Evolutionary conservation across 306 rosid genomes (phyloP).

Genomic region (Medicago ruthenica): DNA sequence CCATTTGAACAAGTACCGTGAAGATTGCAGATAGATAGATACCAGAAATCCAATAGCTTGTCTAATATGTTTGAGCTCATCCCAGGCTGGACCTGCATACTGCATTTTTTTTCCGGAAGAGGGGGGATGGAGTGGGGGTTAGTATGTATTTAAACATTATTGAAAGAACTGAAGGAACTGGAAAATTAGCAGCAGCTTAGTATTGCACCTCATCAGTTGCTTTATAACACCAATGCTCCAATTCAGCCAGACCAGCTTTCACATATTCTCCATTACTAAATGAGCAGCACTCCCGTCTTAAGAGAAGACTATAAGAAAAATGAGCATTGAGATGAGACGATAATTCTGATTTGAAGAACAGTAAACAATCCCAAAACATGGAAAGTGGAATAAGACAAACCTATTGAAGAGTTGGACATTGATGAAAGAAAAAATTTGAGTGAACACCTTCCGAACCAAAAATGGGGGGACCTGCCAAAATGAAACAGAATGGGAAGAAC

Average conservation of each 20-base stretch:
- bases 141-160: slow-evolving; percentile 30
- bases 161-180: slow-evolving; percentile 36
- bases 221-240: slow-evolving; percentile 90
- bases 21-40: slow-evolving; percentile 38
- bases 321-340: not conserved
- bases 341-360: slow-evolving; percentile 6
- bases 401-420: slow-evolving; percentile 97
- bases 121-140: slow-evolving; percentile 1
- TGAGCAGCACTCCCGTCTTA: slow-evolving; percentile 98
- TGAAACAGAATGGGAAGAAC: slow-evolving; percentile 30
- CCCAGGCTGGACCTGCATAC: slow-evolving; percentile 93
- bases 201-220: slow-evolving; percentile 88
- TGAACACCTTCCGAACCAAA: slow-evolving; percentile 91
- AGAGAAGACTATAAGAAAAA: slow-evolving; percentile 79
- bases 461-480: slow-evolving; percentile 62
- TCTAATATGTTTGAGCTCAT: slow-evolving; percentile 93
- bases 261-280: slow-evolving; percentile 99
- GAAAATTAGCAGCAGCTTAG: slow-evolving; percentile 2
- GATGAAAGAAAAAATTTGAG: slow-evolving; percentile 83
- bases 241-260: slow-evolving; percentile 95
- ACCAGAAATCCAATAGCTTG: slow-evolving; percentile 99
- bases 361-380: slow-evolving; percentile 14
- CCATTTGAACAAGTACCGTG: slow-evolving; percentile 24
- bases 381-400: slow-evolving; percentile 51
- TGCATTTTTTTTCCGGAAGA: slow-evolving; percentile 32